Base-by-base conservation (phyloP, 768 basidiomycete species). In the Psilocybe cyanescens region DNA sequence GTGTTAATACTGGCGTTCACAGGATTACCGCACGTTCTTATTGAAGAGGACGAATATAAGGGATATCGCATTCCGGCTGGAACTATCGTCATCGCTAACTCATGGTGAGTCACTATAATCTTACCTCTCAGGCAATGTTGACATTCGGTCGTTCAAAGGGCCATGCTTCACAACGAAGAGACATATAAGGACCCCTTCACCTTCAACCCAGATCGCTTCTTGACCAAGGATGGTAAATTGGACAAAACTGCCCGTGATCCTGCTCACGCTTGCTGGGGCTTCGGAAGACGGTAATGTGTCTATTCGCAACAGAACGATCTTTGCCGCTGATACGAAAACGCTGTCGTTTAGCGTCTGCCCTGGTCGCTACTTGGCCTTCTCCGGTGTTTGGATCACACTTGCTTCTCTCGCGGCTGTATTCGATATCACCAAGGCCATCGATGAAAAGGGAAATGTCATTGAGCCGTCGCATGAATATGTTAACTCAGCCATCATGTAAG, bases 61-160 rank as follows among this genome's bases (percentile, higher is more conserved):
- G 73, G 75, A 4, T 75, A 72, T 57, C 57, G 57, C 30, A 62
- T 75, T 28, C 73, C 74, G 3, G 73, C 73, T 56, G 72, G 72
- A 2, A 67, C 75, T 2, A 67, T 74, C 24, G 62, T 74, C 14
- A 52, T 41, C 16, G 48, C 67, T 12, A 75, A 78, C 56, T 68
- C 68, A 47, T 74, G 73, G 76, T 74, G 50, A 45, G 28, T 16
- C 39, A 49, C 4, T 16, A 1, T 9, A 9, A 37, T 49, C 24
- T 19, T 6, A 35, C 17, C 30, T 46, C n/a, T 8, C 16, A 30
- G 4, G 9, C 14, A 16, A 8, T 57, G 28, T 8, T 35, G 8
- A 30, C 4, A 33, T 31, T 11, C 5, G 4, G 5, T 35, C 11
- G 28, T 4, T 58, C 9, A 11, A 50, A 74, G 72, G 71, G 71